phyloP scores from a whole-genome alignment of 805 yeast genomes.

The Pichia cabralensis region DNA sequence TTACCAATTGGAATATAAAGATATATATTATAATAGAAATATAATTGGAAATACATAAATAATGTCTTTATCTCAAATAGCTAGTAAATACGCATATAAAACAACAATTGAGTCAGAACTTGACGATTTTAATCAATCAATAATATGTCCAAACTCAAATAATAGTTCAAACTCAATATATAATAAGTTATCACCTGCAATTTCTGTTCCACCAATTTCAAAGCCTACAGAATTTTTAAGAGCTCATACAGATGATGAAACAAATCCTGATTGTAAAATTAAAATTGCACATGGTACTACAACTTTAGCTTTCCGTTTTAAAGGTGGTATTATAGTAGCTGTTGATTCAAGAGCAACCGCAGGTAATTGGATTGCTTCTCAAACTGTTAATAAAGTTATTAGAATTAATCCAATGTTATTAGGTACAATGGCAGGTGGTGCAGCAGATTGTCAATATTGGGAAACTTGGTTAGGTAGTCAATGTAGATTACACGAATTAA shows the following conservation, averaged over 20 bases:
- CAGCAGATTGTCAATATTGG: conserved; percentile 99
- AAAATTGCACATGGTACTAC: conserved; percentile 99
- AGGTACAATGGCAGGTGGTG: conserved; percentile 99
- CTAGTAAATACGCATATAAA: conserved; percentile 20
- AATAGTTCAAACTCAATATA: background rate
- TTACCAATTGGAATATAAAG: no score
- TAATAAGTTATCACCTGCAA: conserved; percentile 41
- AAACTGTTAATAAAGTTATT: conserved; percentile 94
- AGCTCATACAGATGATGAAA: conserved; percentile 95
- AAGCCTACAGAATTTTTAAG: conserved; percentile 87
- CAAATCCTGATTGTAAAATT: conserved; percentile 88
- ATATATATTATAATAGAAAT: no score
- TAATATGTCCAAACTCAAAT: conserved; percentile 2
- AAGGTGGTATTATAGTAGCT: conserved; percentile 92
- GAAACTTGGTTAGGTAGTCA: conserved; percentile 98
- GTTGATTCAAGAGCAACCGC: conserved; percentile 98
- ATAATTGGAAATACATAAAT: conserved; percentile 4
- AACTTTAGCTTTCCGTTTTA: conserved; percentile 89
- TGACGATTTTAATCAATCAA: conserved; percentile 11
- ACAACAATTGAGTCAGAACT: conserved; percentile 18
- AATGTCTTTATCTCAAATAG: conserved; percentile 25
- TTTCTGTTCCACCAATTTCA: conserved; percentile 73
- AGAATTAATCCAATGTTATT: conserved; percentile 90
- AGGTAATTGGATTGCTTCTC: conserved; percentile 96
- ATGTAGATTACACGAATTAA: conserved; percentile 87